Base-by-base conservation (phyloP, 192 early-diverging fungal genomes). In the Spinellus fusiger region DNA sequence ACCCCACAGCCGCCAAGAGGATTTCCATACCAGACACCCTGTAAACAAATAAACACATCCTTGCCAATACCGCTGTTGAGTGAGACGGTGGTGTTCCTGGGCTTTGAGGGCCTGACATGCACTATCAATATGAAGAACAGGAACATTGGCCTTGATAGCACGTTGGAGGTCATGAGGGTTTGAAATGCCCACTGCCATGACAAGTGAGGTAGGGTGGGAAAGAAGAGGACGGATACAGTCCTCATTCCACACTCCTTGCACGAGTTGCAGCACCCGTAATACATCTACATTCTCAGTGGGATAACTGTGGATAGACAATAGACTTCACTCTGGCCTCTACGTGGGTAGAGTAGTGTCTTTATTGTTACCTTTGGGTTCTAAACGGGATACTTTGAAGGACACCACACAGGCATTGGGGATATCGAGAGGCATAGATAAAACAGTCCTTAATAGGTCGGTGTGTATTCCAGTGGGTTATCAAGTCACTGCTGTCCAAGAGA, bases 151-250 rank as follows among this genome's bases (percentile, higher is more conserved):
- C 15, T 27, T 13, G 10, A 67, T 49, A 4, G 49, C 65, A 6
- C 51, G 49, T 28, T n/a, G 38, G 20, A 67, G 27, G 22, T 67
- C 57, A 32, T 54, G 49, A 10, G 65, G 65, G 54, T 67, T 67
- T 5, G 65, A 51, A 18, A 67, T 67, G 12, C 65, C 65, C 25
- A 54, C 44, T 12, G 56, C 65, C 1, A 67, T 12, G 0, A 67
- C n/a, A 18, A 58, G 59, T 34, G 6, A 22, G 10, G 37, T 12
- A 2, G 57, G 65, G 2, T 47, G 50, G 13, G n/a, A 27, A 2
- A 44, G 2, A 12, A 12, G 40, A 44, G 13, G 15, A 12, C 10
- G 13, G 13, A 44, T 18, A 44, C 40, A 44, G 4, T 44, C 40
- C 13, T 44, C 40, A 44, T 44, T 44, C 40, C 40, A 44, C 10